Conservation (phyloP, 2,329 filamentous ascomycete species). For the Pseudogymnoascus sp. region DNA sequence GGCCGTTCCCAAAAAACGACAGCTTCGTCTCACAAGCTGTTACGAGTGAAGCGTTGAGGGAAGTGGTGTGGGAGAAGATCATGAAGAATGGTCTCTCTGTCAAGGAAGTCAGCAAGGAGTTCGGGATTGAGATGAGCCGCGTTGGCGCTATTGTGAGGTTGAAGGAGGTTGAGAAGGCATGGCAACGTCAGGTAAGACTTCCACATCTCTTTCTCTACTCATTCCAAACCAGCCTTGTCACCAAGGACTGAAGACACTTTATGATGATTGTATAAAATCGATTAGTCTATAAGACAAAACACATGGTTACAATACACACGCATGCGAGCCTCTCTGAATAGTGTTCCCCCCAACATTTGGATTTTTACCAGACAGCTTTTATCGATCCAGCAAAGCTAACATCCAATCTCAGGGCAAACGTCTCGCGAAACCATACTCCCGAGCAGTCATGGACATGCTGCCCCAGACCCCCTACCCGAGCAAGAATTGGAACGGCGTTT, state of each 20-base stretch:
- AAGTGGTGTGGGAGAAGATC: constrained; percentile 54
- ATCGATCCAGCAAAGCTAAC: constrained; percentile 18
- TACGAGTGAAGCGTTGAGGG: constrained; percentile 54
- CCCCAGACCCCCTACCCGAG: constrained; percentile 57
- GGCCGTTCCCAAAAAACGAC: constrained; percentile 55
- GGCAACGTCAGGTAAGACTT: constrained; percentile 52
- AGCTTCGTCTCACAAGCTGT: constrained; percentile 53
- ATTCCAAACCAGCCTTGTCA: constrained; percentile 13
- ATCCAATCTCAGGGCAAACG: constrained; percentile 55
- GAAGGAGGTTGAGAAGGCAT: constrained; percentile 60
- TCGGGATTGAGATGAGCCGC: constrained; percentile 59
- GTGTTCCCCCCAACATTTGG: constrained; percentile 17
- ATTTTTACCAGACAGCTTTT: constrained; percentile 6
- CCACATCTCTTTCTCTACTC: neutral
- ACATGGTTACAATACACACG: constrained; percentile 78
- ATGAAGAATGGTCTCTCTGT: constrained; percentile 48
- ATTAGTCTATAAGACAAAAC: constrained; percentile 99
- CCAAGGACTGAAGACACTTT: constrained; percentile 10
- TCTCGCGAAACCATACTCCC: constrained; percentile 67
- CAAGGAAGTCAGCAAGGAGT: constrained; percentile 52
- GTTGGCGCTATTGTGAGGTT: constrained; percentile 62
- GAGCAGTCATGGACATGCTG: constrained; percentile 71
- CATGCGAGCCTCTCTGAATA: constrained; percentile 68
- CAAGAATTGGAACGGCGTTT: constrained; percentile 7
- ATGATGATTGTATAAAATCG: constrained; percentile 72